phyloP scores from a whole-genome alignment of 257 asterid species.

The Scutellaria barbata region DNA sequence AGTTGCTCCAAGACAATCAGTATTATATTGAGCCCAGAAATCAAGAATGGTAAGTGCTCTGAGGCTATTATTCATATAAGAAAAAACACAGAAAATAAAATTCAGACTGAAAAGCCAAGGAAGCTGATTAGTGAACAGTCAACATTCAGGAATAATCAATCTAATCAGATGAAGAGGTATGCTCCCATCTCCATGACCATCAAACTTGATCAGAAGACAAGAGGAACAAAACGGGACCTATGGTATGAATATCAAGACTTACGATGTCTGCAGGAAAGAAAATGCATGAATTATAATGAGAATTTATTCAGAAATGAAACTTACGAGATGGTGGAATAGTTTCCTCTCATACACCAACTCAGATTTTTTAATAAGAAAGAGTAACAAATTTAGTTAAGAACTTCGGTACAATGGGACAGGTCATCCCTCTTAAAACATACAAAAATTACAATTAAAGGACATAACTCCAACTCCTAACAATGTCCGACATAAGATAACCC shows the following conservation, averaged over 20 bases:
- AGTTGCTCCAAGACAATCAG: conserved; percentile 14
- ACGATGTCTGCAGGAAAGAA: conserved; percentile 22
- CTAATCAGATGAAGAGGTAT: conserved; percentile 14
- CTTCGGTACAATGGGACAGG: no score
- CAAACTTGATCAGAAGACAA: conserved; percentile 27
- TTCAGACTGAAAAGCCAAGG: conserved; percentile 18
- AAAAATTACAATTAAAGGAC: no score
- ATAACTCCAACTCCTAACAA: no score
- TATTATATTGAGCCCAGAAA: conserved; percentile 1
- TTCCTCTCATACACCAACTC: conserved; percentile 9
- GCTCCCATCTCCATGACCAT: conserved; percentile 7
- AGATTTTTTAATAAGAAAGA: no score
- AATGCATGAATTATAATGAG: conserved; percentile 16
- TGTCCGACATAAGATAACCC: no score
- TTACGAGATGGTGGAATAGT: conserved; percentile 11
- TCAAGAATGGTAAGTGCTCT: conserved; percentile 23
- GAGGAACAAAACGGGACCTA: conserved; percentile 22
- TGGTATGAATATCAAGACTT: conserved; percentile 25
- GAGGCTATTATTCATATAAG: conserved; percentile 17
- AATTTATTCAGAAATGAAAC: conserved; percentile 14
- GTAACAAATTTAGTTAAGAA: no score
- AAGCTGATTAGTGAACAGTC: conserved; percentile 25
- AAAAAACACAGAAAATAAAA: conserved; percentile 12
- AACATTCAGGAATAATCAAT: conserved; percentile 30
- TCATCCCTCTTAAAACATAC: no score